Percentiles rank a stretch among this genome's conserved stretches.
These are phyloP conservation scores for Syncephalastrum monosporum DNA, from an alignment of 371 early-diverging fungal species.

Conservation along the genomic window DNA sequence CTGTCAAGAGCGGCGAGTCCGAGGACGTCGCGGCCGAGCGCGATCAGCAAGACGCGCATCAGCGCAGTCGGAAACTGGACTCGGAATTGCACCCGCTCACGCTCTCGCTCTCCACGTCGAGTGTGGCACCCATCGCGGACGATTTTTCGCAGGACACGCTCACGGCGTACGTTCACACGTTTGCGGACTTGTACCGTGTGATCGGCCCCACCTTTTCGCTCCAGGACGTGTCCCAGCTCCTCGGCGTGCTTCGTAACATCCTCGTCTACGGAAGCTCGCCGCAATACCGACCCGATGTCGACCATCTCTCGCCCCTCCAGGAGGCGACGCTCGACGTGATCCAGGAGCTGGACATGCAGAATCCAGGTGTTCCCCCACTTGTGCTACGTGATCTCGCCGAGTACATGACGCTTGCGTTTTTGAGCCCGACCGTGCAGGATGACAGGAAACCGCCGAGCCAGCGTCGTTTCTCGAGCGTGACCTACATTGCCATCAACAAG, in stretches of 20 bases:
- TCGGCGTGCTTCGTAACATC: conserved; percentile 57
- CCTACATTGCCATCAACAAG: conserved; percentile 80
- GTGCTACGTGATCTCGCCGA: conserved; percentile 49
- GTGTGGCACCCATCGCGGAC: conserved; percentile 32
- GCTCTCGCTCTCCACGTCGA: conserved; percentile 34
- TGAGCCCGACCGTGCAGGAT: conserved; percentile 32
- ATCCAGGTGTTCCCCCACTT: conserved; percentile 40
- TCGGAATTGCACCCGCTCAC: conserved; percentile 34
- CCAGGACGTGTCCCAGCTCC: conserved; percentile 54
- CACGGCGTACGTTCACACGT: conserved; percentile 62
- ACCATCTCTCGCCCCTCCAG: conserved; percentile 59
- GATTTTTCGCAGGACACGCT: conserved; percentile 80
- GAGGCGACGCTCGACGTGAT: conserved; percentile 55
- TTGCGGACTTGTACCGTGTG: conserved; percentile 63
- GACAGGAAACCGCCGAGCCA: conserved; percentile 30
- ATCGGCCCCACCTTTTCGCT: conserved; percentile 50
- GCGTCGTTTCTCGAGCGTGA: conserved; percentile 45
- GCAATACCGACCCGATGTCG: conserved; percentile 54
- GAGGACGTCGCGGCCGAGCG: conserved; percentile 1
- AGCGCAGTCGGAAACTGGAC: conserved; percentile 19
- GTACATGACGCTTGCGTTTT: conserved; percentile 54
- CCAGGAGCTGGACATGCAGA: conserved; percentile 38
- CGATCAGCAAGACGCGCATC: conserved; percentile 1
- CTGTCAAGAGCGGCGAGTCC: conserved; percentile 6
- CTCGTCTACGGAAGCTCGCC: conserved; percentile 57